phyloP scores from a whole-genome alignment of 2,329 filamentous ascomycete genomes.

The Cadophora luteo-olivacea region DNA sequence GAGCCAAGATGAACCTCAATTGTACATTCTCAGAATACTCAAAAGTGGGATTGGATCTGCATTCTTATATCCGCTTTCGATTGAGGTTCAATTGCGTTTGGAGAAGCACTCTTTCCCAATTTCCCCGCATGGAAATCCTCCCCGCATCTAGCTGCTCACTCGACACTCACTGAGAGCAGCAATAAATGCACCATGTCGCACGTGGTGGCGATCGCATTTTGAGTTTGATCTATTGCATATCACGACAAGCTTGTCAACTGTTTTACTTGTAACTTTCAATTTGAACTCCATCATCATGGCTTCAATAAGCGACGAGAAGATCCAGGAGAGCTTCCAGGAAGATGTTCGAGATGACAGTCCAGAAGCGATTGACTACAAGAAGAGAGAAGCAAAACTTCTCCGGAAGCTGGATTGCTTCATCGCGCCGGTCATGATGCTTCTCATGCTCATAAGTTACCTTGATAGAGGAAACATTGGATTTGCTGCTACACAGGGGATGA shows the following conservation, averaged over 20 bases:
- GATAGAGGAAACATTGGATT: slow-evolving; percentile 55
- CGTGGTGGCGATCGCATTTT: too few species aligned
- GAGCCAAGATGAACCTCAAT: background rate
- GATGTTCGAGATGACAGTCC: slow-evolving; percentile 18
- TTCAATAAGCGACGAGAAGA: slow-evolving; percentile 23
- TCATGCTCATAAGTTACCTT: slow-evolving; percentile 81
- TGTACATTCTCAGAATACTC: background rate
- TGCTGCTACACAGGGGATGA: slow-evolving; percentile 26
- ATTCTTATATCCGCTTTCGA: background rate
- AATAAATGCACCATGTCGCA: too few species aligned
- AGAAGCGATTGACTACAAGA: slow-evolving; percentile 13
- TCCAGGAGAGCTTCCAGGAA: slow-evolving; percentile 22
- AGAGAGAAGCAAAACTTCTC: slow-evolving; percentile 47
- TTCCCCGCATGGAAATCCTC: background rate
- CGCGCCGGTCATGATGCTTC: slow-evolving; percentile 71
- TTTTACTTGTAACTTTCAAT: too few species aligned
- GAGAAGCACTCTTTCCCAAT: background rate
- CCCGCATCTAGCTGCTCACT: background rate
- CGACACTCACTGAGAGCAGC: background rate
- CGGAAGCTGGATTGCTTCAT: slow-evolving; percentile 68
- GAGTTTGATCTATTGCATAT: too few species aligned
- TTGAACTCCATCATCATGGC: background rate
- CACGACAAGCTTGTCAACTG: too few species aligned
- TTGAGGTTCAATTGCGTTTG: background rate
- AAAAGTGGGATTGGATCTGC: background rate